Evolutionary conservation across 2,329 filamentous ascomycete genomes (phyloP), one percentile per base, ranked within the genome.

Genomic region (Pyrenochaeta sp.): DNA sequence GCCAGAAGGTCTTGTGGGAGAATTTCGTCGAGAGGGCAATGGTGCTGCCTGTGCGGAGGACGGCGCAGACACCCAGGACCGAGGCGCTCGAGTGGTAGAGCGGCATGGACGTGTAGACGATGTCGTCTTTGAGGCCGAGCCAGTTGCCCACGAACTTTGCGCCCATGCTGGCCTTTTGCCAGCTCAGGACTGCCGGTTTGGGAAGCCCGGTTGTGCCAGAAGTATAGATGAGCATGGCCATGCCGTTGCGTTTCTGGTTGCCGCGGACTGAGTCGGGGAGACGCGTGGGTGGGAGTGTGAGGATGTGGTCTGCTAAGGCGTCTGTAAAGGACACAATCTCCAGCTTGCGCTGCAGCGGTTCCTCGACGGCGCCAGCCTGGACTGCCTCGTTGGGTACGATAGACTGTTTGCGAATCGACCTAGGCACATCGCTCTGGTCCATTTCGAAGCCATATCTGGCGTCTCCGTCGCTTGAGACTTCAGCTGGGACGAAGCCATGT

Each of bases 211-310:
- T 72, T 3, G 60, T 72, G 14, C 71, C 71, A 6, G 62, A 67
- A 6, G 70, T 73, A 47, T 71, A 72, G 26, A 73, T 68, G n/a
- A 72, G 55, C 56, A 65, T 65, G 14, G 61, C 67, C 65, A 71
- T 67, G 47, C 57, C 53, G 38, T 50, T 51, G 15, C 44, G 23
- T 26, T 53, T 59, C 23, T 68, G 65, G 22, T 45, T 40, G 15
- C 45, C 47, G 26, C 67, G 64, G 14, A 49, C 49, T 7, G 60
- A 54, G 30, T 71, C 53, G 7, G 64, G 65, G 20, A 61, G 58
- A 22, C 67, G 61, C n/a, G 54, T 58, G 10, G 65, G 57, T 15
- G 60, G 53, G 10, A 67, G 55, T 3, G 56, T 53, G 7, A 61
- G 48, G 22, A 70, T 70, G 9, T 63, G 41, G 4, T 47, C 40